phyloP scores from a whole-genome alignment of 2,329 filamentous ascomycete genomes.

The Penicillium nordicum region DNA sequence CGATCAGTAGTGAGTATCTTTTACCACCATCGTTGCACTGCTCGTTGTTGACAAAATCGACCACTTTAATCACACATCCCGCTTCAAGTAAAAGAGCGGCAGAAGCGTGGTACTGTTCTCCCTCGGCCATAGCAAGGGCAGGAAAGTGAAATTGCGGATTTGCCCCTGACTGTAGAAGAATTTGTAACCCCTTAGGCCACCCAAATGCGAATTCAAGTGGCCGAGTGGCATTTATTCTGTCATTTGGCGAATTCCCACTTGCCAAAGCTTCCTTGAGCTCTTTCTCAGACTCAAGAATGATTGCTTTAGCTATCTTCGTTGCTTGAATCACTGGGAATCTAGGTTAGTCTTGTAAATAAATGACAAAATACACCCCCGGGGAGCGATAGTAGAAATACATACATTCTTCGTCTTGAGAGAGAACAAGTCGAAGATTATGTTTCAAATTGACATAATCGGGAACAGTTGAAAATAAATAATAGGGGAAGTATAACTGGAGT shows the following conservation, averaged over 20 bases:
- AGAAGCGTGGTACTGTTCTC: background rate
- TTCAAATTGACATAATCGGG: background rate
- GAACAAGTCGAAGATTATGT: background rate
- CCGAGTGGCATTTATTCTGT: background rate
- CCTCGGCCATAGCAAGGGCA: background rate
- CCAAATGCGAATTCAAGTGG: constrained; percentile 4
- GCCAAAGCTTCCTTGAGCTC: background rate
- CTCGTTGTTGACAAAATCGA: background rate
- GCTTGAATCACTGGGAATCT: background rate
- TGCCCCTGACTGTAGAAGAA: constrained; percentile 1
- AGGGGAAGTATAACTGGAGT: background rate
- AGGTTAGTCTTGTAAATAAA: background rate
- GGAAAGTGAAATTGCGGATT: background rate
- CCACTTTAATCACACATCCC: background rate
- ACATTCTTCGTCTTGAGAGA: background rate
- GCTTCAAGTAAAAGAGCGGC: background rate
- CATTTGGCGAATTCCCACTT: background rate
- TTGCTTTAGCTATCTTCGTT: background rate
- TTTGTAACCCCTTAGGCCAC: constrained; percentile 3
- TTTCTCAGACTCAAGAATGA: constrained; percentile 3
- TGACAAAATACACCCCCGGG: no score
- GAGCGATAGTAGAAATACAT: background rate
- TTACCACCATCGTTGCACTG: background rate
- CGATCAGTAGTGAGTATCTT: background rate
- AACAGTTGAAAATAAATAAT: background rate